Evolutionary conservation across 306 rosid species (phyloP), one percentile per base, ranked within the genome.

Genomic region (Luffa acutangula): DNA sequence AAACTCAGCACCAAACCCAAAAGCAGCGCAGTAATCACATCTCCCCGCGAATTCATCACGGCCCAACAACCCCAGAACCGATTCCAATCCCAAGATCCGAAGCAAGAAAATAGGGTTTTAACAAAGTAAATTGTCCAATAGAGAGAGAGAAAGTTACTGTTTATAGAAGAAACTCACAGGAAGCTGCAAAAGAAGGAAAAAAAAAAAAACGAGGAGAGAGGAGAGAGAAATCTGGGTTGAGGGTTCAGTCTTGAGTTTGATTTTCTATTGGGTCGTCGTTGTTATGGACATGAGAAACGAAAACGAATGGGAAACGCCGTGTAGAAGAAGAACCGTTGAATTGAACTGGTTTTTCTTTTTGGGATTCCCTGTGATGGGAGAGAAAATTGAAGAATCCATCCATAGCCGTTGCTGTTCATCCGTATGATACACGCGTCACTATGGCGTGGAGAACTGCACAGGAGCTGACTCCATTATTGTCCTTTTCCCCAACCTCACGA

Each of bases 1-100:
- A 84, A 10, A 53, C 79, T 43, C 75, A 91, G 80, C 58, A 87
- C 41, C 65, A 89, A 65, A 62, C 88, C 87, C 69, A 48, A 79
- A 18, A 76, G 18, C 75, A 83, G 86, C 48, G 82, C 18, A 48
- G 81, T 14, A 57, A 78, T 75, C 36, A 82, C 34, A 81, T 70
- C 84, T 84, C 80, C 82, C 84, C 49, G 82, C 63, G 87, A 87
- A 86, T 77, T 86, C 97, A 95, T 92, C 49, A n/a, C 77, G 36
- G 66, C 31, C 76, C 31, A 37, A n/a, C 10, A 60, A 7, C 56
- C n/a, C 46, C 15, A 20, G 20, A 37, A 42, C 67, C 13, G 56
- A 77, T 41, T 58, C 37, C 37, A 77, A 58, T 42, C 43, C 77
- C 45, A 14, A 77, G 80, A 77, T 77, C 80, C 63, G 45, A 76